These are phyloP conservation scores for Chaetomium sp. DNA, from an alignment of 2,329 filamentous ascomycete genomes.

Conservation along the genomic window DNA sequence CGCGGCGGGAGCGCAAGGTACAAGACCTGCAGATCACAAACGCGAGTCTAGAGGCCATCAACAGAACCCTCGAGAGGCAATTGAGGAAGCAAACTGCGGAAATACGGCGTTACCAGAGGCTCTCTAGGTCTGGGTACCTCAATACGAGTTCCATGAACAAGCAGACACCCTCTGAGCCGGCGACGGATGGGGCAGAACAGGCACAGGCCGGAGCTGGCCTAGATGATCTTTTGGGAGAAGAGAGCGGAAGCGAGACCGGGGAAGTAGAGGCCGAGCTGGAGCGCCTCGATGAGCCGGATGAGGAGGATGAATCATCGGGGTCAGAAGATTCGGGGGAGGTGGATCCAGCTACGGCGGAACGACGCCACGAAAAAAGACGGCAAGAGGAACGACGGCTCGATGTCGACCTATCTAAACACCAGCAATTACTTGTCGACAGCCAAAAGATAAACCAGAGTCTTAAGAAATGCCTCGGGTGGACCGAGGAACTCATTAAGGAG, in stretches of 20 bases:
- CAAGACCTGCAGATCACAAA: constrained; percentile 96
- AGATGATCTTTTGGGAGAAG: constrained; percentile 47
- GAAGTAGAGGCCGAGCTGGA: constrained; percentile 47
- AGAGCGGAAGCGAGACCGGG: constrained; percentile 31
- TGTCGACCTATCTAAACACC: constrained; percentile 80
- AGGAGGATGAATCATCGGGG: constrained; percentile 45
- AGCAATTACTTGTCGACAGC: constrained; percentile 79
- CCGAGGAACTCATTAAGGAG: constrained; percentile 83
- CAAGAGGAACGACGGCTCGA: constrained; percentile 78
- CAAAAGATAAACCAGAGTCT: constrained; percentile 95
- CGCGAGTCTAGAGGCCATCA: constrained; percentile 89
- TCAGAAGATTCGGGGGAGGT: constrained; percentile 34
- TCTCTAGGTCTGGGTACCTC: constrained; percentile 74
- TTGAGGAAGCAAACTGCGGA: constrained; percentile 87
- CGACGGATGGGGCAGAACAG: constrained; percentile 34
- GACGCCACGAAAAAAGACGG: constrained; percentile 46
- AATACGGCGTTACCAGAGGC: constrained; percentile 74
- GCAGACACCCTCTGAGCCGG: constrained; percentile 38
- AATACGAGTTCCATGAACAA: constrained; percentile 41
- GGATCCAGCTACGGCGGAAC: constrained; percentile 35
- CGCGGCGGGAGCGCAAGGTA: constrained; percentile 86
- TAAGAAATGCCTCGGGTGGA: constrained; percentile 81
- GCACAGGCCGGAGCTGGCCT: constrained; percentile 40
- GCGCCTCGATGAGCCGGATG: constrained; percentile 36
- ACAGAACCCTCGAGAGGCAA: constrained; percentile 84